Conservation (phyloP, 73 alveolate genomes). For the Tetrahymena thermophila region DNA sequence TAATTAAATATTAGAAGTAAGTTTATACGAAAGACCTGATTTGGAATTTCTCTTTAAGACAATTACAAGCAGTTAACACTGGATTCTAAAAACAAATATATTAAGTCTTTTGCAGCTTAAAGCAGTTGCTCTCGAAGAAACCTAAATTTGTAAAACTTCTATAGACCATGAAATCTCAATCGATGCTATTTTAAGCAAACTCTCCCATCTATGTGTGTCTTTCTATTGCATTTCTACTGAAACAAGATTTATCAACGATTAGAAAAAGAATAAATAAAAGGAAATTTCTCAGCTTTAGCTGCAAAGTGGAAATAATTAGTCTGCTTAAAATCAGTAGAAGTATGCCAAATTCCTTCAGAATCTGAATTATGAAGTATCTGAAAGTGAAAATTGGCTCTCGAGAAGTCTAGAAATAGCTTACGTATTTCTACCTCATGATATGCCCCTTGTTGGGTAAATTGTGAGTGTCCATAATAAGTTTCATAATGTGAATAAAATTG, state of each 20-base stretch:
- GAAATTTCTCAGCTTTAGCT: background rate
- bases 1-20: background rate
- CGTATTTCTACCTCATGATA: conserved; percentile 25
- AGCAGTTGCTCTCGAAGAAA: background rate
- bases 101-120: background rate
- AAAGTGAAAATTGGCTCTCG: conserved; percentile 32
- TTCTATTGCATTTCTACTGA: conserved; percentile 43
- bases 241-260: conserved; percentile 19
- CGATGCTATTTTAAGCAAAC: background rate
- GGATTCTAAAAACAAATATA: background rate
- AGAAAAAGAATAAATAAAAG: background rate
- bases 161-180: background rate
- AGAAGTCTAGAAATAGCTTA: conserved; percentile 30
- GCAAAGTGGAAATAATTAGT: background rate
- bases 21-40: background rate
- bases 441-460: conserved; percentile 14
- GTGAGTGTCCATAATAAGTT: conserved; percentile 33
- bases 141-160: background rate
- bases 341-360: background rate
- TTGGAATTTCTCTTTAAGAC: background rate
- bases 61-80: background rate
- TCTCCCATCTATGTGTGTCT: background rate
- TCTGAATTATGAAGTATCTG: conserved; percentile 1
- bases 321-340: background rate
- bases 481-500: background rate